Evolutionary conservation across 306 rosid species (phyloP).

Genomic region (Begonia loranthoides): DNA sequence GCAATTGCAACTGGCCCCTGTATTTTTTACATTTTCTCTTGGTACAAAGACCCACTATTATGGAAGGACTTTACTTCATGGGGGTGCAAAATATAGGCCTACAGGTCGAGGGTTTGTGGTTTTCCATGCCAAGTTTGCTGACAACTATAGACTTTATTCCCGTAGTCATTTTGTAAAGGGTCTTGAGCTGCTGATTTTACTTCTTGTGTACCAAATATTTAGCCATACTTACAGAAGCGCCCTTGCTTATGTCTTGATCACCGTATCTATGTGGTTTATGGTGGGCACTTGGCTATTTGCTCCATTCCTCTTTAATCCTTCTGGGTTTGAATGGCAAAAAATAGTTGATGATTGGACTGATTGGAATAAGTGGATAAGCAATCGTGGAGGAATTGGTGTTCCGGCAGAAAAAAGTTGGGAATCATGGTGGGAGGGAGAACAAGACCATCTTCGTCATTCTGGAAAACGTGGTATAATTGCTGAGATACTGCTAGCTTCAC

Average conservation of each 20-base stretch:
- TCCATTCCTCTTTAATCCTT: constrained; percentile 93
- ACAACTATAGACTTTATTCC: constrained; percentile 89
- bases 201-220: constrained; percentile 79
- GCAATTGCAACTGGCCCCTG: constrained; percentile 96
- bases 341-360: constrained; percentile 98
- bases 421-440: constrained; percentile 99
- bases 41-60: constrained; percentile 95
- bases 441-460: constrained; percentile 81
- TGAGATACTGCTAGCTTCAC: constrained; percentile 67
- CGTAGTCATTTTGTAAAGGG: constrained; percentile 99
- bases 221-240: constrained; percentile 64
- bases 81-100: constrained; percentile 93
- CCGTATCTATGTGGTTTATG: constrained; percentile 94
- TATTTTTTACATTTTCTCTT: constrained; percentile 90
- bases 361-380: constrained; percentile 98
- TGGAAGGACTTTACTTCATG: constrained; percentile 95
- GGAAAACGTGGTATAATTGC: constrained; percentile 72
- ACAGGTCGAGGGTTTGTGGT: constrained; percentile 98
- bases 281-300: constrained; percentile 98
- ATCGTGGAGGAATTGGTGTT: constrained; percentile 89
- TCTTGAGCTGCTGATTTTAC: constrained; percentile 78
- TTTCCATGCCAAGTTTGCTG: constrained; percentile 98
- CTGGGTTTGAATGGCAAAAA: constrained; percentile 99
- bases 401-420: constrained; percentile 95
- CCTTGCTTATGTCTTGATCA: constrained; percentile 78